phyloP scores from a whole-genome alignment of 352 stramenopile species.

The Phytophthora hybrid region DNA sequence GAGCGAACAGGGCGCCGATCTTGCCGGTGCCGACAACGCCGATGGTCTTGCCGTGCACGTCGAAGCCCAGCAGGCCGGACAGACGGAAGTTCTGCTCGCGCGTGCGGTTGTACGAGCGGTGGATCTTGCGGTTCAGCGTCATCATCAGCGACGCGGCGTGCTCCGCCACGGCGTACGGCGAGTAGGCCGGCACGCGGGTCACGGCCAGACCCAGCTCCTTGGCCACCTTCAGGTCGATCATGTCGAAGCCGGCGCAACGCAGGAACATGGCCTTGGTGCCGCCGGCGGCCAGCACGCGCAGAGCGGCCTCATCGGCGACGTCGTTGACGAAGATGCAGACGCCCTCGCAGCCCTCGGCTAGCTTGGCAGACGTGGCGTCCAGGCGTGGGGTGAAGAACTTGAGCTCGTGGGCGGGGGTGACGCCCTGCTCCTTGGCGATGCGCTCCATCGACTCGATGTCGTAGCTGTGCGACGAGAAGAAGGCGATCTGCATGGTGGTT shows the following conservation, averaged over 20 bases:
- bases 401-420: no score
- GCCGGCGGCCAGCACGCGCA: constrained; percentile 57
- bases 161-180: constrained; percentile 80
- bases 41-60: constrained; percentile 78
- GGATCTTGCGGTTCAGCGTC: constrained; percentile 82
- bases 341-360: constrained; percentile 63
- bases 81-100: constrained; percentile 82
- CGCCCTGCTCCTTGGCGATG: no score
- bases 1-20: constrained; percentile 53
- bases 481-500: constrained; percentile 65
- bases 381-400: no score
- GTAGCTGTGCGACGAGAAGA: constrained; percentile 81
- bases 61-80: constrained; percentile 62
- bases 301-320: constrained; percentile 59
- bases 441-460: no score
- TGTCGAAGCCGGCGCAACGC: constrained; percentile 83
- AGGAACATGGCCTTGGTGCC: constrained; percentile 75
- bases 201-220: constrained; percentile 69
- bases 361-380: no score
- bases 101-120: constrained; percentile 77
- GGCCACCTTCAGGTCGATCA: constrained; percentile 72
- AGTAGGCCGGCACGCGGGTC: constrained; percentile 79
- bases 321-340: constrained; percentile 91
- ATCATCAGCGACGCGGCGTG: constrained; percentile 79
- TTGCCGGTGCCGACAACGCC: constrained; percentile 66